These are phyloP conservation scores for Cutaneotrichosporon daszewskae DNA, from an alignment of 1,284 basidiomycete genomes.

Conservation along the genomic window DNA sequence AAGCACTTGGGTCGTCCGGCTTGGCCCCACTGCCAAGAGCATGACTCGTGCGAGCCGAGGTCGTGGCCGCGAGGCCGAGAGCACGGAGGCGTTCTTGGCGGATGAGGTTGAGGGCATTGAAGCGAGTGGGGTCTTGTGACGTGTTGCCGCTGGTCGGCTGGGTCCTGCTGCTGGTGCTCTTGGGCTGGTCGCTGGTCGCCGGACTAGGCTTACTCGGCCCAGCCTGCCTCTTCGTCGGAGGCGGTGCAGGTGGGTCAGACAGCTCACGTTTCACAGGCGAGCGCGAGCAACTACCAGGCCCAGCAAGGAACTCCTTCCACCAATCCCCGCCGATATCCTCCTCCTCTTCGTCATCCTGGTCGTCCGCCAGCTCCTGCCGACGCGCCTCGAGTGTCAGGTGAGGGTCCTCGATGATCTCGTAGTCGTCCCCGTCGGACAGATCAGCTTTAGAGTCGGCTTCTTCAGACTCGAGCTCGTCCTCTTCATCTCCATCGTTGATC, in stretches of 20 bases:
- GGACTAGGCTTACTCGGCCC: no score
- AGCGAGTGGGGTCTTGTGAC: neutral
- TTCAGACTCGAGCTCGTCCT: neutral
- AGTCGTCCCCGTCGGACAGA: neutral
- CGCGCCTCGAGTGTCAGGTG: constrained; percentile 25
- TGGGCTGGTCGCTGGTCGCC: no score
- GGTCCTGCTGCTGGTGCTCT: no score
- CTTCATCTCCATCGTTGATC: neutral
- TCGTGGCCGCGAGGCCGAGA: constrained; percentile 17
- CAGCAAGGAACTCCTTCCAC: constrained; percentile 27
- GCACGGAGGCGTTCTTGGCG: constrained; percentile 20
- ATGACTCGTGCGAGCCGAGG: no score
- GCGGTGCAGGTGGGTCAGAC: no score
- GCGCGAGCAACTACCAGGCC: neutral
- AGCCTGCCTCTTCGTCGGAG: no score
- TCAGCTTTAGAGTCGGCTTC: constrained; percentile 4
- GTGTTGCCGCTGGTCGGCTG: no score
- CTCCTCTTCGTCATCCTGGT: constrained; percentile 36
- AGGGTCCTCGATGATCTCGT: constrained; percentile 25
- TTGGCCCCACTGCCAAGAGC: no score
- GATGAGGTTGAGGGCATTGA: constrained; percentile 1
- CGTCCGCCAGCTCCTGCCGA: constrained; percentile 33
- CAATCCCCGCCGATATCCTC: constrained; percentile 25
- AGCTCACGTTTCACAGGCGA: no score
- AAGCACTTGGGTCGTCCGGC: no score